These are phyloP conservation scores for Aspergillus candidus DNA, from an alignment of 2,329 filamentous ascomycete species.

Conservation along the genomic window DNA sequence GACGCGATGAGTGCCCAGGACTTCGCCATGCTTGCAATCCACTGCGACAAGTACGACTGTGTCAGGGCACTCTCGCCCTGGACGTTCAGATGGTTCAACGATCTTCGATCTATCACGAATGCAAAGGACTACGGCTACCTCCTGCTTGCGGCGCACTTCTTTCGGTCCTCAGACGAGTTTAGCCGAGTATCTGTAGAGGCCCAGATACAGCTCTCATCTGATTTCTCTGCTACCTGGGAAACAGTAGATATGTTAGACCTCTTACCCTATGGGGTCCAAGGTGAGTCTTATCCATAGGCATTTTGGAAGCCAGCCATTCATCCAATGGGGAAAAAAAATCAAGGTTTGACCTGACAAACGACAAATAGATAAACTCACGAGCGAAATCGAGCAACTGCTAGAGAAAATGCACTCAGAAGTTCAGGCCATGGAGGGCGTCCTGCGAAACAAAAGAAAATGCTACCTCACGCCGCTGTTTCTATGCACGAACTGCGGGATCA, in stretches of 20 bases:
- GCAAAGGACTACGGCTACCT: background rate
- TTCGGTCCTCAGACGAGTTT: conserved; percentile 2
- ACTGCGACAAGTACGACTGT: conserved; percentile 6
- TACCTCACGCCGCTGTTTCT: background rate
- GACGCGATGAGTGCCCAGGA: background rate
- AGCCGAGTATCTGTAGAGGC: background rate
- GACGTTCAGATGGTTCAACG: conserved; percentile 1
- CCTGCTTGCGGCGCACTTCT: conserved; percentile 6
- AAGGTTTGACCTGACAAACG: background rate
- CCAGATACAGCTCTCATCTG: background rate
- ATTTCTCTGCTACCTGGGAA: background rate
- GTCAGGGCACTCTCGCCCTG: conserved; percentile 1
- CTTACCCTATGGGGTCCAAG: background rate
- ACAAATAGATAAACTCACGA: background rate
- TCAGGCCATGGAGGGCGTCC: conserved; percentile 1
- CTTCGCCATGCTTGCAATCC: conserved; percentile 1
- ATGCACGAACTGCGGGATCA: background rate
- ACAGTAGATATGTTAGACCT: background rate
- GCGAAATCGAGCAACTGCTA: background rate
- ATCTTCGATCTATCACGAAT: background rate
- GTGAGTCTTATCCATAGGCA: background rate
- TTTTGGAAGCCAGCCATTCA: background rate
- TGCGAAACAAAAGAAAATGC: background rate
- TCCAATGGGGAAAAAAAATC: too few relatives aligned
- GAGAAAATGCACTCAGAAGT: background rate